These are phyloP conservation scores for Ceratobasidium sp. DNA, from an alignment of 1,284 basidiomycete species.

Conservation along the genomic window DNA sequence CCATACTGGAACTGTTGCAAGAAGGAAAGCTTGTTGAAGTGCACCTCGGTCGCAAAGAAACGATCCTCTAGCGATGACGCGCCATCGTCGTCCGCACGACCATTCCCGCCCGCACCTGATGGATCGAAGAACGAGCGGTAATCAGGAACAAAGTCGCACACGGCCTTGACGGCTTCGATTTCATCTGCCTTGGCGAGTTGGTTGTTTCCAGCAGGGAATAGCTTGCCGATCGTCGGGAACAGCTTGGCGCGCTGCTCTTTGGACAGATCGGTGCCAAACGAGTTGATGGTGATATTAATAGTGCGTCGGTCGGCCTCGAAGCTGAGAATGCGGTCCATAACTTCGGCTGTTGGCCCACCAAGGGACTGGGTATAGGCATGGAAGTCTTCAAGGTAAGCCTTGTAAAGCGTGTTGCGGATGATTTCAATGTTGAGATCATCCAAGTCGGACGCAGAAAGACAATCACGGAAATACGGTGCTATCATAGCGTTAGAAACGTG, in stretches of 20 bases:
- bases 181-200: constrained; percentile 93
- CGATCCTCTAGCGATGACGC: constrained; percentile 86
- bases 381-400: constrained; percentile 99
- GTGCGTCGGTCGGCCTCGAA: constrained; percentile 98
- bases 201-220: constrained; percentile 97
- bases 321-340: constrained; percentile 87
- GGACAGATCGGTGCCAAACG: constrained; percentile 91
- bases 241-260: constrained; percentile 97
- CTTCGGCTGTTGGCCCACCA: constrained; percentile 83
- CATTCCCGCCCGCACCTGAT: constrained; percentile 45
- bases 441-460: constrained; percentile 92
- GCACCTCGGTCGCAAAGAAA: constrained; percentile 95
- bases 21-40: constrained; percentile 92
- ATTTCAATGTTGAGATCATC: constrained; percentile 99
- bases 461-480: constrained; percentile 98
- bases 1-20: constrained; percentile 94
- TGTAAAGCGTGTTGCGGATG: constrained; percentile 99
- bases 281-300: constrained; percentile 99
- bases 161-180: constrained; percentile 88
- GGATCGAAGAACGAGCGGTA: constrained; percentile 90
- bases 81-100: constrained; percentile 57
- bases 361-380: constrained; percentile 81
- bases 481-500: constrained; percentile 36
- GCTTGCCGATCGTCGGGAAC: constrained; percentile 91
- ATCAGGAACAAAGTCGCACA: constrained; percentile 87